phyloP scores from a whole-genome alignment of 2,329 filamentous ascomycete genomes.

The Sclerotinia spermophila region DNA sequence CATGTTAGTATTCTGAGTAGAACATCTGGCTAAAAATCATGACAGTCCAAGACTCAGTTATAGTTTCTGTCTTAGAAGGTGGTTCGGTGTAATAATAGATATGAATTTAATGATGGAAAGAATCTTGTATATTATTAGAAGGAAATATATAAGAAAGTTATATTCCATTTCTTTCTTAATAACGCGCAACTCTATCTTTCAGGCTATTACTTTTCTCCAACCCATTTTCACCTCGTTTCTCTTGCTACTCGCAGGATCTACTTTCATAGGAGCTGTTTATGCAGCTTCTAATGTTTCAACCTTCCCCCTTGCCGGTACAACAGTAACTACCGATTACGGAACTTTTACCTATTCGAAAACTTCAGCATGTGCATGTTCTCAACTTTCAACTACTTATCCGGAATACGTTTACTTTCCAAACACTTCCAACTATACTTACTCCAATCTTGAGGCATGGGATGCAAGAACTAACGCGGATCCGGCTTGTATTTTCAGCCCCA shows the following conservation, averaged over 20 bases:
- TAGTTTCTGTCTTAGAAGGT: neutral
- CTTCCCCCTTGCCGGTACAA: neutral
- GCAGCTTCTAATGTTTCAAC: neutral
- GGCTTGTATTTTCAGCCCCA: slow-evolving; percentile 11
- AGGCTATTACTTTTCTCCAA: neutral
- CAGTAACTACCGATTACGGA: neutral
- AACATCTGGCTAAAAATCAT: neutral
- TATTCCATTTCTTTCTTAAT: neutral
- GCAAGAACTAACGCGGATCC: slow-evolving; percentile 4
- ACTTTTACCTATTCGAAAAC: neutral
- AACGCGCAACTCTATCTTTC: neutral
- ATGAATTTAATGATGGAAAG: neutral
- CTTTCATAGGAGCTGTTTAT: neutral
- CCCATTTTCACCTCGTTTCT: neutral
- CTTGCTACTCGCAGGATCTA: neutral
- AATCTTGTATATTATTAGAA: neutral
- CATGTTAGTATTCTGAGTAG: neutral
- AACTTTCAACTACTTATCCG: neutral
- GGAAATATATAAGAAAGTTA: neutral
- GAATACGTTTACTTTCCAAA: neutral
- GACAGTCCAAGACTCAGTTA: neutral
- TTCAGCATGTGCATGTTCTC: slow-evolving; percentile 11
- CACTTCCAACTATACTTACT: neutral
- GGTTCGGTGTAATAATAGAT: neutral
- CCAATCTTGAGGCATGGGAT: slow-evolving; percentile 10